These are phyloP conservation scores for Gorgonomyces haynaldii DNA, from an alignment of 192 early-diverging fungal species.

Conservation along the genomic window DNA sequence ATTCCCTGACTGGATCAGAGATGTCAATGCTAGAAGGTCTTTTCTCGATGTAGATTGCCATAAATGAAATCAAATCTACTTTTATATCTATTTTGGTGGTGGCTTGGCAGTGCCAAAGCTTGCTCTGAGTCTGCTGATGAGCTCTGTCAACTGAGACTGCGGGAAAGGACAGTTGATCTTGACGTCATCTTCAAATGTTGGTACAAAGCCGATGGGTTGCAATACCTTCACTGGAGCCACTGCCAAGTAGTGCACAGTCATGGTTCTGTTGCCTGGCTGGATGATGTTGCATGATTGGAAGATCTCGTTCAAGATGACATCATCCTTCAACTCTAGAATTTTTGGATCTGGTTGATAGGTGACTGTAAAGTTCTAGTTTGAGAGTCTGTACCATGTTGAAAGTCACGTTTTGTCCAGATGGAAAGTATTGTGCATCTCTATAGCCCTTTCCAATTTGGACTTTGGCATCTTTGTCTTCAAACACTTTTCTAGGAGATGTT, in stretches of 20 bases:
- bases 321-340: neutral
- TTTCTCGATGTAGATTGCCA: too few species aligned
- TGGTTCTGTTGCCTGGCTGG: neutral
- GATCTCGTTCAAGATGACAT: constrained; percentile 3
- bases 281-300: neutral
- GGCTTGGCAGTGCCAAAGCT: too few species aligned
- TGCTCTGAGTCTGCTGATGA: too few species aligned
- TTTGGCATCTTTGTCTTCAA: too few species aligned
- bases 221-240: neutral
- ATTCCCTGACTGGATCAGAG: too few species aligned
- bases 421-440: neutral
- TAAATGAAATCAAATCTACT: too few species aligned
- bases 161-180: constrained; percentile 8
- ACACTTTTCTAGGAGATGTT: too few species aligned
- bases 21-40: too few species aligned
- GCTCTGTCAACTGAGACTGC: too few species aligned
- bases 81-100: too few species aligned
- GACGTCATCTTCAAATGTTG: neutral
- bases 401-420: constrained; percentile 3
- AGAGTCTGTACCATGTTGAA: neutral
- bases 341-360: neutral
- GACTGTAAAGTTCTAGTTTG: constrained; percentile 1
- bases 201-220: neutral
- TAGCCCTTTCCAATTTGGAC: constrained; percentile 5
- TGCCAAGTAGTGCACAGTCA: constrained; percentile 1